phyloP scores from a whole-genome alignment of 129 eudicot species.

The Saussurea involucrata region DNA sequence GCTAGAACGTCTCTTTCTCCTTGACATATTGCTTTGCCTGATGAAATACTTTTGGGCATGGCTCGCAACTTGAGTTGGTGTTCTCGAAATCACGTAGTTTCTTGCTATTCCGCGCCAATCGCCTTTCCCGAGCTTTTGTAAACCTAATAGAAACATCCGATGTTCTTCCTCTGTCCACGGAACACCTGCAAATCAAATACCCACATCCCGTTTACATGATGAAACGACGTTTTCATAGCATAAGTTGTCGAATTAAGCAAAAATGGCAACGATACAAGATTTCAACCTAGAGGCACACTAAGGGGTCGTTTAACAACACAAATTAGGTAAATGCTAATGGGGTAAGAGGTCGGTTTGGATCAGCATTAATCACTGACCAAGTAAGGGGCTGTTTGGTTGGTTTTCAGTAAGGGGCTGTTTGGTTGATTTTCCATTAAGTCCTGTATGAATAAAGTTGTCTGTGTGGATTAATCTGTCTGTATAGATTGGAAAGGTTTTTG shows the following conservation, averaged over 20 bases:
- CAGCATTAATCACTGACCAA: too few species aligned
- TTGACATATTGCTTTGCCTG: constrained; percentile 75
- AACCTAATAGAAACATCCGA: constrained; percentile 79
- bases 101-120: constrained; percentile 98
- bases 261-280: too few species aligned
- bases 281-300: too few species aligned
- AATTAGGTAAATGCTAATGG: too few species aligned
- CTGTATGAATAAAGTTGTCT: too few species aligned
- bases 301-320: neutral
- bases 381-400: too few species aligned
- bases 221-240: neutral
- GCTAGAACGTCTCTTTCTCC: constrained; percentile 93
- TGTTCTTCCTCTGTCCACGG: constrained; percentile 99
- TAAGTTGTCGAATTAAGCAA: neutral
- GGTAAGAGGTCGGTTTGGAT: neutral
- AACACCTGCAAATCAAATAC: constrained; percentile 50
- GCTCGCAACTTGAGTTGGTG: constrained; percentile 97
- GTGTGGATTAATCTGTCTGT: too few species aligned
- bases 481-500: too few species aligned
- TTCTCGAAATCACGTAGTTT: constrained; percentile 79
- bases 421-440: too few species aligned
- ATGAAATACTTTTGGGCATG: constrained; percentile 93
- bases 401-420: too few species aligned
- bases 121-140: constrained; percentile 98
- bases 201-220: neutral